These are phyloP conservation scores for Russula ochroleuca DNA, from an alignment of 768 basidiomycete genomes.

Conservation along the genomic window DNA sequence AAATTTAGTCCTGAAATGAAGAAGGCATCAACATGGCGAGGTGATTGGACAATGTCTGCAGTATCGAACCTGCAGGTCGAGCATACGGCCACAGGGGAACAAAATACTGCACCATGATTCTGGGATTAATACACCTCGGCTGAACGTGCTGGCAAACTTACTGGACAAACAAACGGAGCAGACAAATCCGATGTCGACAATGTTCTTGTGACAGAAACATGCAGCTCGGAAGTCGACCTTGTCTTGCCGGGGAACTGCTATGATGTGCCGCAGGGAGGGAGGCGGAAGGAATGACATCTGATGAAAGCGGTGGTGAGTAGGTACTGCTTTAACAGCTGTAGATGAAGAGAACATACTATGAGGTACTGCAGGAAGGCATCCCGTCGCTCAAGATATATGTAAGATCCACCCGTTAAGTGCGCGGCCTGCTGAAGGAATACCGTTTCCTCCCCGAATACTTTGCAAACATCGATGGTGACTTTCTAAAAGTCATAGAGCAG, in stretches of 20 bases:
- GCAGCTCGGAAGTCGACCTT: constrained; percentile 95
- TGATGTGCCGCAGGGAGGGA: constrained; percentile 63
- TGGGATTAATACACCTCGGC: constrained; percentile 3
- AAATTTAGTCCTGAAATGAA: constrained; percentile 76
- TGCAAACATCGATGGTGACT: constrained; percentile 95
- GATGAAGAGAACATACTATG: constrained; percentile 46
- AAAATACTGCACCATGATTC: constrained; percentile 62
- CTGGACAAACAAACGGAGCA: constrained; percentile 98
- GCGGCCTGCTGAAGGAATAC: constrained; percentile 98
- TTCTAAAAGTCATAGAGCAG: constrained; percentile 63
- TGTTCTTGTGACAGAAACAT: constrained; percentile 98
- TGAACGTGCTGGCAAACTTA: constrained; percentile 39
- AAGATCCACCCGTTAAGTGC: constrained; percentile 91
- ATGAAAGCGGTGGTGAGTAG: constrained; percentile 15
- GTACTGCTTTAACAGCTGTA: constrained; percentile 2
- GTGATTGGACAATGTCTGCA: neutral
- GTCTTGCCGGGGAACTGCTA: constrained; percentile 89
- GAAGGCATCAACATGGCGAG: neutral
- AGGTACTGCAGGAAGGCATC: constrained; percentile 91
- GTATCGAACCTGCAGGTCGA: constrained; percentile 81
- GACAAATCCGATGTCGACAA: constrained; percentile 94
- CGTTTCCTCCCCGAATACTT: constrained; percentile 81
- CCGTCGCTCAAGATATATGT: constrained; percentile 75
- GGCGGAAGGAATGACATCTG: constrained; percentile 86
- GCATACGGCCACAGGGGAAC: constrained; percentile 88